Conservation (phyloP, 148 eudicot genomes). For the Chenopodium suecicum region DNA sequence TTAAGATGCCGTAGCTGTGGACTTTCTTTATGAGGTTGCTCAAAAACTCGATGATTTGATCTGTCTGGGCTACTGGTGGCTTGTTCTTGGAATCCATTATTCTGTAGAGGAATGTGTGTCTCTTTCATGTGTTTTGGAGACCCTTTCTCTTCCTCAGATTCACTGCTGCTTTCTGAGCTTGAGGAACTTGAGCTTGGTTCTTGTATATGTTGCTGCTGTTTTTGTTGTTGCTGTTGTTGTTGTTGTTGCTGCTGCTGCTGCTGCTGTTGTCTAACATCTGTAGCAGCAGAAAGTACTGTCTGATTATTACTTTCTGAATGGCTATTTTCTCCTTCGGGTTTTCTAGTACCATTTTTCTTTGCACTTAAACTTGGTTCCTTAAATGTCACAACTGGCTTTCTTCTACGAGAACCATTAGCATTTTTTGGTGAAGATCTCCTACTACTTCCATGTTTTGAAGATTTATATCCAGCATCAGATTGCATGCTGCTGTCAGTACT, state of each 20-base stretch:
- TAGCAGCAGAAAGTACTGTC: not conserved
- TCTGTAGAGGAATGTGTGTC: not conserved
- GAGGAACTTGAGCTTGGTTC: slow-evolving; percentile 29
- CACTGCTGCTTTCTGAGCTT: slow-evolving; percentile 39
- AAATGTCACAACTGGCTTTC: slow-evolving; percentile 40
- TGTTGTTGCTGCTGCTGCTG: not conserved
- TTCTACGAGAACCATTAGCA: slow-evolving; percentile 25
- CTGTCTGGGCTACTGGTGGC: not conserved
- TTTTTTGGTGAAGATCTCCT: slow-evolving; percentile 23
- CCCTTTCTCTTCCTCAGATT: slow-evolving; percentile 29
- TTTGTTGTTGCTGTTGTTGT: not conserved
- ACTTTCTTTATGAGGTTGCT: not conserved
- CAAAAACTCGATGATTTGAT: slow-evolving; percentile 16
- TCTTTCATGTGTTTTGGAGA: slow-evolving; percentile 19
- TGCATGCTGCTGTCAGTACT: slow-evolving; percentile 27
- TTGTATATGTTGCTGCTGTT: not conserved
- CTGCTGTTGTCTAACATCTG: not conserved
- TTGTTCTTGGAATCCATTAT: slow-evolving; percentile 10
- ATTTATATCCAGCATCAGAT: slow-evolving; percentile 22
- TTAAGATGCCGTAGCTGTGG: slow-evolving; percentile 35
- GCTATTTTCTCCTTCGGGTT: slow-evolving; percentile 11
- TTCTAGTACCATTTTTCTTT: slow-evolving; percentile 27
- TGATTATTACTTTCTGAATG: slow-evolving; percentile 6
- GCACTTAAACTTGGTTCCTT: slow-evolving; percentile 36
- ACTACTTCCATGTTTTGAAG: slow-evolving; percentile 29